Percentiles rank a stretch among this genome's conserved stretches.
phyloP scores from a whole-genome alignment of 2,329 filamentous ascomycete species.

The Epichloe brachyelytri region DNA sequence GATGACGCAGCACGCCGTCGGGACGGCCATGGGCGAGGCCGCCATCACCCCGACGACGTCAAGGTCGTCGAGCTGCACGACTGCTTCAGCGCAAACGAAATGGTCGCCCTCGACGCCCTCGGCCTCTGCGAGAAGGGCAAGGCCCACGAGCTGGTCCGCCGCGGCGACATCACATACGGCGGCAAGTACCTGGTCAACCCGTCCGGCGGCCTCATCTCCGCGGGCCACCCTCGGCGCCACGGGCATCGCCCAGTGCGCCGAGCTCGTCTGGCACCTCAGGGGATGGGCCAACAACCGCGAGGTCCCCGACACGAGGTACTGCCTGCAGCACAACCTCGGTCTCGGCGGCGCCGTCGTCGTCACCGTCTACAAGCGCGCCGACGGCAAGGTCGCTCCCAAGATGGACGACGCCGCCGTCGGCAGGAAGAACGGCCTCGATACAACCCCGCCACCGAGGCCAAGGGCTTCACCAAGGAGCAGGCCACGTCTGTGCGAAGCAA shows the following conservation, averaged over 20 bases:
- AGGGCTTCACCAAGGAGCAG: constrained; percentile 73
- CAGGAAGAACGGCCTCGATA: constrained; percentile 60
- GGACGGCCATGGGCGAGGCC: constrained; percentile 61
- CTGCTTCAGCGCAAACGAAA: constrained; percentile 92
- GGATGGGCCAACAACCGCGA: constrained; percentile 91
- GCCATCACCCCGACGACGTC: constrained; percentile 54
- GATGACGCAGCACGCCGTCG: constrained; percentile 64
- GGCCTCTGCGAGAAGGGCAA: constrained; percentile 68
- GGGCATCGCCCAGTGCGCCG: constrained; percentile 89
- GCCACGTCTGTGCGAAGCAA: constrained; percentile 59
- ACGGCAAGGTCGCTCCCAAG: constrained; percentile 51
- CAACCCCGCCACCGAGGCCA: constrained; percentile 82
- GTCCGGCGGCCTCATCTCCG: constrained; percentile 86
- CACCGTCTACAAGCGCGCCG: constrained; percentile 75
- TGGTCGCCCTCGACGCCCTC: constrained; percentile 79
- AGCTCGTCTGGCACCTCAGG: constrained; percentile 87
- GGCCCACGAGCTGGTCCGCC: constrained; percentile 80
- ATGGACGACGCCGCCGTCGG: constrained; percentile 53
- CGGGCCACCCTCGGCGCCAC: constrained; percentile 92
- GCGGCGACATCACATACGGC: constrained; percentile 85
- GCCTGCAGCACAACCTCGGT: constrained; percentile 86
- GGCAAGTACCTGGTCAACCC: constrained; percentile 78
- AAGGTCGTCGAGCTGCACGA: constrained; percentile 89
- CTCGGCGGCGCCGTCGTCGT: constrained; percentile 84
- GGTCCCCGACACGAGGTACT: constrained; percentile 53